Evolutionary conservation across 345 rosid genomes (phyloP).

Genomic region (Citrus cavaleriei): DNA sequence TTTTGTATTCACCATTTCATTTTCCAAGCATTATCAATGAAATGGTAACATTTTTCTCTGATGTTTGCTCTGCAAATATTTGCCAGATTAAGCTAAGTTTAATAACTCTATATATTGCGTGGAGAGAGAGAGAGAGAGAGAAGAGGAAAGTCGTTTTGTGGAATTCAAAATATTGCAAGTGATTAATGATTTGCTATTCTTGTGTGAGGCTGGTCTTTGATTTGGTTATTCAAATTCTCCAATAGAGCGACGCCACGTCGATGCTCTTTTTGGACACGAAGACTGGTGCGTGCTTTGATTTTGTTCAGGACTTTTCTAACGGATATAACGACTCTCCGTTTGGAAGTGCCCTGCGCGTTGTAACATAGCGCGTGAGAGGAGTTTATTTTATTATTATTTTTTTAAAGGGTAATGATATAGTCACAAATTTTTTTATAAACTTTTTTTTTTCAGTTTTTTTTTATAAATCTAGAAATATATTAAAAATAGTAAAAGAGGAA

Average conservation of each 20-base stretch:
- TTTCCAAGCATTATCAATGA: no score
- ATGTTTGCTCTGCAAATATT: no score
- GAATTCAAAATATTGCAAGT: not conserved
- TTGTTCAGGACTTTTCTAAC: not conserved
- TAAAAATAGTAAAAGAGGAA: no score
- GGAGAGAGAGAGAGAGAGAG: not conserved
- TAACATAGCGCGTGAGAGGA: no score
- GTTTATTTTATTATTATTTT: no score
- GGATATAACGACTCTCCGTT: not conserved
- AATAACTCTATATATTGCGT: not conserved
- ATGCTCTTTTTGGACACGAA: not conserved
- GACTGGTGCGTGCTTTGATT: not conserved
- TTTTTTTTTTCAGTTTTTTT: no score
- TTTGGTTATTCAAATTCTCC: not conserved
- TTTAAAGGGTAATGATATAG: not conserved
- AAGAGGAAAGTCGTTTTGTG: not conserved
- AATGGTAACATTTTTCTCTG: no score
- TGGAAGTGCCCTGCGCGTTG: not conserved
- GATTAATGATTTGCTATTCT: no score
- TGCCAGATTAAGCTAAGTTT: no score
- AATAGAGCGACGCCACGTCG: not conserved
- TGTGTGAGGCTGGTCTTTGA: not conserved
- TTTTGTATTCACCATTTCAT: no score
- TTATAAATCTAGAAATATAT: no score
- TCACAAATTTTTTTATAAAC: no score